These are phyloP conservation scores for Ampelocalamus luodianensis DNA, from an alignment of 176 grass and related monocot species.

Conservation along the genomic window DNA sequence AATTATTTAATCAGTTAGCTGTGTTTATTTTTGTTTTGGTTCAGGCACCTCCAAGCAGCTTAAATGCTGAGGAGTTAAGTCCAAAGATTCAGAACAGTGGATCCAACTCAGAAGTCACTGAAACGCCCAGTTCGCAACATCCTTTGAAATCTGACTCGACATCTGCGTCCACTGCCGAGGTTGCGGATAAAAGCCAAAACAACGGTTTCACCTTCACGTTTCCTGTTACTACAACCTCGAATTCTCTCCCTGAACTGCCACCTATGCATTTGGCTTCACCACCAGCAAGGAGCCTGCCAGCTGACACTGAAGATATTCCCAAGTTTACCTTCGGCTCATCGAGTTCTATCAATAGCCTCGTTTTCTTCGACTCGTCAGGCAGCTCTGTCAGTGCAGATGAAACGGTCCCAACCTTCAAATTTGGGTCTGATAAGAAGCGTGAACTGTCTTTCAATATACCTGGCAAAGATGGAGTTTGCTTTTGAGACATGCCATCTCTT, in stretches of 20 bases:
- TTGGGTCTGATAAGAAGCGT: conserved; percentile 51
- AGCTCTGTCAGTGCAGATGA: conserved; percentile 11
- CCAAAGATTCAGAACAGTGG: not conserved
- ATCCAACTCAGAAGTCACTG: conserved; percentile 8
- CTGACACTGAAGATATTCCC: conserved; percentile 29
- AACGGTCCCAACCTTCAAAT: conserved; percentile 41
- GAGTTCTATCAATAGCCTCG: not conserved
- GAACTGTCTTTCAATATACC: conserved; percentile 47
- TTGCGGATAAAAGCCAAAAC: conserved; percentile 29
- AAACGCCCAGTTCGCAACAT: conserved; percentile 19
- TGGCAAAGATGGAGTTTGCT: conserved; percentile 42
- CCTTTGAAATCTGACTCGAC: conserved; percentile 1
- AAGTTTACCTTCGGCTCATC: conserved; percentile 54
- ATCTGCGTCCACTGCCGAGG: not conserved
- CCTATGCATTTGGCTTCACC: conserved; percentile 51
- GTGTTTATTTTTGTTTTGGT: conserved; percentile 28
- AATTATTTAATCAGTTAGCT: conserved; percentile 12
- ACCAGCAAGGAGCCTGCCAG: conserved; percentile 34
- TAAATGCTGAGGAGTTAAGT: not conserved
- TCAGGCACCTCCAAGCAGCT: conserved; percentile 38
- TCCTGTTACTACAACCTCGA: conserved; percentile 47
- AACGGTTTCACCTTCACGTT: conserved; percentile 56
- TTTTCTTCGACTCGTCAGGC: conserved; percentile 41
- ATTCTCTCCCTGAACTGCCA: conserved; percentile 47
- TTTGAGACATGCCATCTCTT: conserved; percentile 1